phyloP scores from a whole-genome alignment of 2,329 filamentous ascomycete species.

The Plectosphaerella sp. region DNA sequence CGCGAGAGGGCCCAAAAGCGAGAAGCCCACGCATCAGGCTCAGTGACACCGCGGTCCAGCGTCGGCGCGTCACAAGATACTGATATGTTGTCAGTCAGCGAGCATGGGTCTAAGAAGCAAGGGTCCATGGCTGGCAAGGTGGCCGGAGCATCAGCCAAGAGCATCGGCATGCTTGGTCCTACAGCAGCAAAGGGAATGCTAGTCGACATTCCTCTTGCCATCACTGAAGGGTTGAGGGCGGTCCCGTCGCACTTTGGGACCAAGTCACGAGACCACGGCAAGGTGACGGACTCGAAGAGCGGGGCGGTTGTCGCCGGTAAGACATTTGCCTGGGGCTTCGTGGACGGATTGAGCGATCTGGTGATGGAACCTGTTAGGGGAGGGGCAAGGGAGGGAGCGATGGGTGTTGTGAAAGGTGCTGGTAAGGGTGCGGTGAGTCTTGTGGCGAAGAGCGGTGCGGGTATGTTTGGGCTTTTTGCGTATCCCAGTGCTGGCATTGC shows the following conservation, averaged over 20 bases:
- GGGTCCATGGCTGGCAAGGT: not conserved
- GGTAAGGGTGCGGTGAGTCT: slow-evolving; percentile 31
- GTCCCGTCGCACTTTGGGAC: slow-evolving; percentile 47
- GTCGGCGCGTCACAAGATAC: not conserved
- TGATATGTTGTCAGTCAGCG: not conserved
- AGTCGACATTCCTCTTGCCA: slow-evolving; percentile 40
- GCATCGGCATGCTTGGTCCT: slow-evolving; percentile 19
- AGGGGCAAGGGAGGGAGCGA: slow-evolving; percentile 29
- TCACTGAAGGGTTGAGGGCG: slow-evolving; percentile 47
- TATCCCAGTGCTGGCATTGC: slow-evolving; percentile 11
- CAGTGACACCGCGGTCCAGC: not conserved
- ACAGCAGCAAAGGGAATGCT: slow-evolving; percentile 29
- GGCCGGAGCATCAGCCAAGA: slow-evolving; percentile 7
- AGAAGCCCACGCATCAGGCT: not conserved
- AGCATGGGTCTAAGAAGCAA: not conserved
- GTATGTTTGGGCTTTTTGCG: slow-evolving; percentile 12
- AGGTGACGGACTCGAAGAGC: slow-evolving; percentile 37
- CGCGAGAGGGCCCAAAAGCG: not conserved
- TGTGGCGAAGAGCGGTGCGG: slow-evolving; percentile 10
- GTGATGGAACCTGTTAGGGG: slow-evolving; percentile 35
- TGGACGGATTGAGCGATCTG: slow-evolving; percentile 39
- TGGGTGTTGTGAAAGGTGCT: slow-evolving; percentile 35
- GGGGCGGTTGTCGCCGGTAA: slow-evolving; percentile 37
- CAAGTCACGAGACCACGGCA: slow-evolving; percentile 28
- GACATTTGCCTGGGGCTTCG: slow-evolving; percentile 36